Base-by-base conservation (phyloP, 106 monocot species). In the Triglochin maritima region DNA sequence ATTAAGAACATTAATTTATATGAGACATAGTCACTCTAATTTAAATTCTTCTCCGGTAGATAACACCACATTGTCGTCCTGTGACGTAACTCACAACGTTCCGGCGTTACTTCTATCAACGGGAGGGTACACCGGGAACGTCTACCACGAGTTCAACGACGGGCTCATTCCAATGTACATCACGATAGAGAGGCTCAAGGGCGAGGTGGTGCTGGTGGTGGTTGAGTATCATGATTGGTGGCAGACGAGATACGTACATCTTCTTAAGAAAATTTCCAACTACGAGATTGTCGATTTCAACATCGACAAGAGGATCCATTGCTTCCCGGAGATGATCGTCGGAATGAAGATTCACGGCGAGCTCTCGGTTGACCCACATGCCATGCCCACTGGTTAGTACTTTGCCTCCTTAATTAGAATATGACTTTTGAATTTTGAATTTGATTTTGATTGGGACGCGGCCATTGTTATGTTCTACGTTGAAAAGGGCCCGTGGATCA, bases 201-300 rank as follows among this genome's bases (percentile, higher is more conserved):
- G 82, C 47, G 84, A 85, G 50, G 87, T 92, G 61, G 88, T 88
- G 64, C 65, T 92, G 61, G 74, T 88, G 55, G 81, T 88, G 56
- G 9, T 79, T 56, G 92, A 88, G 55, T 88, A 88, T 64, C 92
- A 88, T 44, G 43, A 69, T 3, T 92, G 92, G 92, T 92, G 92
- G 92, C 44, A 81, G 7, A 62, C 71, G 9, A 83, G 75, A 55
- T 91, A 87, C 48, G 14, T 61, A 12, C 11, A 52, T 2, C 54
- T 91, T 2, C 50, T 91, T 4, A 50, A 74, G 73, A 77, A 67
- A 69, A 15, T 91, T 42, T 82, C 72, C 56, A 87, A 80, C 12
- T 81, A 93, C 72, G 64, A 77, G 64, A 12, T 86, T n/a, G 75
- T 93, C 29, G 79, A 93, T 48, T 82, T 93, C 55, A 42, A 66